Base-by-base conservation (phyloP, 2,329 filamentous ascomycete genomes). In the Colletotrichum destructivum region DNA sequence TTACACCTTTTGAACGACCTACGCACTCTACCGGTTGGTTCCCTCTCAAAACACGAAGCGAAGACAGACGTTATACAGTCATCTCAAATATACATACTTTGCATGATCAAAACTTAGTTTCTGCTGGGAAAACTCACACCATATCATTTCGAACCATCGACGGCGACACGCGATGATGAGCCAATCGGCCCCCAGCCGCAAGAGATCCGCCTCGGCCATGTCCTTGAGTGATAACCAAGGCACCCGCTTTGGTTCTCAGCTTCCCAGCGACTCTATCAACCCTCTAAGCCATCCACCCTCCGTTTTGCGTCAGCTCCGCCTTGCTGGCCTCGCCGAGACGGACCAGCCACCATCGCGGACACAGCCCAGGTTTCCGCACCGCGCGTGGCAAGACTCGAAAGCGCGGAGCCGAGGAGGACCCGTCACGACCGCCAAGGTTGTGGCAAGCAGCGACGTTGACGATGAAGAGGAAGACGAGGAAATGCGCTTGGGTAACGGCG, bases 211-310 rank as follows among this genome's bases (percentile, higher is more conserved):
- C 31, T 77, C 76, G 9, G 67, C 66, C 64, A 57, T 72, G 71
- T 75, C 74, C 66, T 52, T 66, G 69, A 40, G 56, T 44, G 23
- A 66, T 52, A 62, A n/a, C 44, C 49, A 59, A 9, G 66, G 52
- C 47, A 26, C 23, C 5, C 21, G 62, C 12, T 56, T 63, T 31
- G 52, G 74, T 46, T 75, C 76, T 51, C 75, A 74, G 21, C 76
- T 80, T 16, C 81, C 80, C 1, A 72, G 75, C 16, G 79, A 81
- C 57, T 76, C 81, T 65, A 87, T 88, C 77, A 90, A 90, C 76
- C 88, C 89, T 21, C 71, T 87, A 75, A 90, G 88, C 75, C 86
- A 91, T 74, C 81, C 84, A 2, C 87, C 87, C 0, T 78, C 81
- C 61, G 85, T 86, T 46, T 84, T 90, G 61, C 81, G 78, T 55